Evolutionary conservation across 2,329 filamentous ascomycete species (phyloP), one percentile per base, ranked within the genome.

Genomic region (Colletotrichum melonis): DNA sequence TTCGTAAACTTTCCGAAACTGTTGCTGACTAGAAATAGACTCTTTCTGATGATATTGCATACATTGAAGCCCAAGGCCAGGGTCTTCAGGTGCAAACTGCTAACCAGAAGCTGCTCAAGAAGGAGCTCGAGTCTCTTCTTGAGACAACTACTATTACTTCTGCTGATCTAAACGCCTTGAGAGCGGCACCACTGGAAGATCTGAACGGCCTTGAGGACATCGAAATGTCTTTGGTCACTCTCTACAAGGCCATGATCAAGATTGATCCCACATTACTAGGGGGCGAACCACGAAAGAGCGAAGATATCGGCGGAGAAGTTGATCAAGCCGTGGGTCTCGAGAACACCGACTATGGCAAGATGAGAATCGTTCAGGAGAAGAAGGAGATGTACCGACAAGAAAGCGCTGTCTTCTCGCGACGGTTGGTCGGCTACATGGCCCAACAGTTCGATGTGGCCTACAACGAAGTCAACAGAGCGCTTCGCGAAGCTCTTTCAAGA

Each of bases 1-100:
- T 5, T 3, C 26, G n/a, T 5, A 22, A 22, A 1, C 2, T 4
- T 46, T 7, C n/a, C 32, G 19, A 12, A 7, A 38, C 30, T 12
- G 1, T 16, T 26, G 56, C 80, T 83, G 73, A 82, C 72, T 11
- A n/a, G 5, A 19, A 32, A 28, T 79, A 97, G 93, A 98, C 95
- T 62, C 88, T 99, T 35, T 95, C 95, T 69, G 96, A 98, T 63
- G 97, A 99, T 78, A 97, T 99, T 77, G 92, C 95, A 4, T 98
- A 97, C 80, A 98, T 99, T 76, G 97, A 99, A 84, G 95, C 97
- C 2, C 97, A 99, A 82, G 95, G 95, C 7, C 96, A 99, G 84
- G 97, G 97, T 86, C 86, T 99, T 59, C 97, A 99, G 79, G 96
- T 99, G 7, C 97, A 98, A 83, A 96, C 96, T 24, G 95, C 97